Evolutionary conservation across 805 yeast genomes (phyloP).

Genomic region (Starmerella scarabaei): DNA sequence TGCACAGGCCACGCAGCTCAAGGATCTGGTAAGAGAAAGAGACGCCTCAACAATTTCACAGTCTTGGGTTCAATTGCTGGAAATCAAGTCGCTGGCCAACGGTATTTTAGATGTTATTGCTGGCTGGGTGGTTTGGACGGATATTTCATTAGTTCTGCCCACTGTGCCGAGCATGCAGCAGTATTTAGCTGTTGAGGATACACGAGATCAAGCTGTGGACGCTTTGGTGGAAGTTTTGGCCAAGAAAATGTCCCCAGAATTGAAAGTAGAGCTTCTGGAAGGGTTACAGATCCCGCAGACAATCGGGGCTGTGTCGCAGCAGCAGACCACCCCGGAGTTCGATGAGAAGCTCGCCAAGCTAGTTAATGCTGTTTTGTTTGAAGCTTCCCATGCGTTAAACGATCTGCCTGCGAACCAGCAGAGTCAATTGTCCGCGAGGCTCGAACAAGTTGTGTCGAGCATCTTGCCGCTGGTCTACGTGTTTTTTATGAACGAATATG

Average conservation of each 20-base stretch:
- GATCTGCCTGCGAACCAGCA: constrained; percentile 11
- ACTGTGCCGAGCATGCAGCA: constrained; percentile 40
- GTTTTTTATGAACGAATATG: constrained; percentile 70
- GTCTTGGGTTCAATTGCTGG: constrained; percentile 11
- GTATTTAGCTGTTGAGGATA: constrained; percentile 35
- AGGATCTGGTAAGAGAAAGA: constrained; percentile 66
- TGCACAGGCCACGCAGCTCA: constrained; percentile 56
- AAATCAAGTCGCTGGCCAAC: constrained; percentile 37
- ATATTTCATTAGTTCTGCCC: constrained; percentile 57
- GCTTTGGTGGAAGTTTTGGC: constrained; percentile 53
- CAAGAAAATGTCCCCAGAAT: constrained; percentile 65
- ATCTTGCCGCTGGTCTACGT: constrained; percentile 61
- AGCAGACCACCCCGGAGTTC: constrained; percentile 43
- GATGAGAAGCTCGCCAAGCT: constrained; percentile 66
- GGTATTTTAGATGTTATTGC: constrained; percentile 59
- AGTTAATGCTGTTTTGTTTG: constrained; percentile 59
- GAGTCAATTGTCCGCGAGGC: constrained; percentile 1
- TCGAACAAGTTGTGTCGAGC: constrained; percentile 38
- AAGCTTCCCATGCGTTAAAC: constrained; percentile 36
- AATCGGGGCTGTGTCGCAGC: constrained; percentile 34
- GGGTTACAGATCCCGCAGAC: constrained; percentile 43
- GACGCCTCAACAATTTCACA: constrained; percentile 43
- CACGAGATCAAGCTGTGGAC: constrained; percentile 42
- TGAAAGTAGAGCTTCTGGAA: constrained; percentile 54
- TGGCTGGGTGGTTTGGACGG: constrained; percentile 86